Base-by-base conservation (phyloP, 148 eudicot species). In the Chenopodium berlandieri region DNA sequence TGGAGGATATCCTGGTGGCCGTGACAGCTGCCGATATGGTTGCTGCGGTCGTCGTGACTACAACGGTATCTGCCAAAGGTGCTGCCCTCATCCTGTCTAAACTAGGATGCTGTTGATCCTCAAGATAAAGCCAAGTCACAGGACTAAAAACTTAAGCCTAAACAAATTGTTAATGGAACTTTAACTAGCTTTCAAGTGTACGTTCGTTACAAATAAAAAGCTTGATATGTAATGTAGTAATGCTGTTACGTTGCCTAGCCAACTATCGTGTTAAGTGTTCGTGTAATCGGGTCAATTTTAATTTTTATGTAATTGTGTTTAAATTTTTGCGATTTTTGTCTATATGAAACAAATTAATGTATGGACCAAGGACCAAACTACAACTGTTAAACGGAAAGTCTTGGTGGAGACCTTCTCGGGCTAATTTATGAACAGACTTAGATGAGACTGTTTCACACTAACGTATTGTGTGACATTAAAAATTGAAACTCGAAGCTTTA, bases 21-120 rank as follows among this genome's bases (percentile, higher is more conserved):
- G 78, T 1, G 32, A 64, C 48, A 37, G 68, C 63, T 76, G 78
- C 78, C 50, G 78, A 6, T 76, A 31, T n/a, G 78, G 78, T 11
- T 76, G 78, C 7, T 76, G 78, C 10, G 78, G 78, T 31, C 50
- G 78, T 10, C 25, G 27, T 16, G 78, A 60, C 40, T 76, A 76
- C 78, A 30, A 60, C 20, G 78, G 78, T 20, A 19, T 32, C 50
- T 60, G 78, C 78, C 48, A 27, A 20, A 76, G 78, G 68, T 60
- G 78, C 46, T 76, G 78, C 78, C 63, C 78, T 27, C 62, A 23
- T 17, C 44, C 58, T 75, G 44, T 23, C 23, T 63, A 60, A 8
- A 7, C 44, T 40, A 40, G 7, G 7, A 40, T 40, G 78, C 17
- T 27, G 77, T 52, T 54, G 34, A 10, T 48, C 7, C 22, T 58